Evolutionary conservation across 345 rosid genomes (phyloP), one percentile per base, ranked within the genome.

Genomic region (Hypericum perforatum): DNA sequence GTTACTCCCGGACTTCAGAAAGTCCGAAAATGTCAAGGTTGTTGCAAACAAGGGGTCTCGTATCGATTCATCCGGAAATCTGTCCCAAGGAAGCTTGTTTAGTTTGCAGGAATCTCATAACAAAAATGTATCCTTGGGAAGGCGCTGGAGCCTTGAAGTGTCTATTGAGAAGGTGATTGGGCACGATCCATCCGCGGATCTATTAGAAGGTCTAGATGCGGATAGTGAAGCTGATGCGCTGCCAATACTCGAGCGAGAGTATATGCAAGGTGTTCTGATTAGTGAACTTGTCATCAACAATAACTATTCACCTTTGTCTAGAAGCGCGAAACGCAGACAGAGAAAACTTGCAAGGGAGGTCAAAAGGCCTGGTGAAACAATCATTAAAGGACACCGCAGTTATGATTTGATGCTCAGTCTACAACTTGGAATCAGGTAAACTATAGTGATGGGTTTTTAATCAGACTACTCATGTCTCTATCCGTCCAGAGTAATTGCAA

Each of bases 101-200:
- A 82, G 81, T 70, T 72, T 91, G 50, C 88, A 92, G 64, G 88
- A 85, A 53, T 80, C 95, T n/a, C 80, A 75, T 8, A 67, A 69
- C 43, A 79, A 76, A 56, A 78, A 74, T 59, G 87, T 88, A 63
- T 81, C 95, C 62, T 64, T 92, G 52, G 90, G 88, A 63, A 81
- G 98, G 67, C 86, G 95, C 37, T 88, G 95, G 98, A 92, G 98
- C 70, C 95, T 88, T 60, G 96, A 92, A 74, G 98, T 88, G 15
- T 82, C 95, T 51, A 80, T 92, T 45, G 98, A 92, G 79, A 92
- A 88, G 62, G 94, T 83, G 69, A 92, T 92, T 50, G 95, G 85
- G 50, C 85, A 83, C 68, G 88, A 70, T 76, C 74, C 80, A 43
- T 81, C 89, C 7, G 53, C 64, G 7, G 85, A 70, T 44, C 66